Conservation (phyloP, 2,329 filamentous ascomycete species). For the Aspergillus uvarum region DNA sequence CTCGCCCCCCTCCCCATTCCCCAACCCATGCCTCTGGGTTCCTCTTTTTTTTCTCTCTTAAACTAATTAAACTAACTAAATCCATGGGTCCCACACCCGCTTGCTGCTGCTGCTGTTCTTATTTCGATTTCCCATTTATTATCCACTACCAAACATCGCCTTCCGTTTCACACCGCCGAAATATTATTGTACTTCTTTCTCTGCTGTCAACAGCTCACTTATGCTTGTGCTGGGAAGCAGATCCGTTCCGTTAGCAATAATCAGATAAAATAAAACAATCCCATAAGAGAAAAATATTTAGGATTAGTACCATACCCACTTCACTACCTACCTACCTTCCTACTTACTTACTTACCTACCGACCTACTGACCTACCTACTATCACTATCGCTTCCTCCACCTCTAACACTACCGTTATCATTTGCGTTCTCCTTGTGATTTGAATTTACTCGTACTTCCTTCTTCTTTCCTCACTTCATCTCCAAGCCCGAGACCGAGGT, state of each 20-base stretch:
- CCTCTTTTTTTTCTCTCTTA: constrained; percentile 6
- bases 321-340: too few relatives aligned
- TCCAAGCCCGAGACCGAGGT: not conserved
- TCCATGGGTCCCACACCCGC: not conserved
- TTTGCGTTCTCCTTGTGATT: not conserved
- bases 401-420: not conserved
- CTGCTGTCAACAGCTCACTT: not conserved
- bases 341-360: too few relatives aligned
- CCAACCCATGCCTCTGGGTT: not conserved
- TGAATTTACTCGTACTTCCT: not conserved
- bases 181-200: not conserved
- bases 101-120: constrained; percentile 4
- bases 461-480: not conserved
- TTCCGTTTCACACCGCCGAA: not conserved
- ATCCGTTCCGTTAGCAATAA: not conserved
- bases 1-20: not conserved
- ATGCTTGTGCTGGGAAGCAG: not conserved
- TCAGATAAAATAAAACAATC: not conserved
- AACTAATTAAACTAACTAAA: not conserved
- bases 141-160: not conserved
- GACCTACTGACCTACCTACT: too few relatives aligned
- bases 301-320: not conserved
- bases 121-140: not conserved
- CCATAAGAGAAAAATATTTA: not conserved
- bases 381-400: not conserved